Evolutionary conservation across 495 filamentous ascomycete species (phyloP).

Genomic region (Xylaria grammica): DNA sequence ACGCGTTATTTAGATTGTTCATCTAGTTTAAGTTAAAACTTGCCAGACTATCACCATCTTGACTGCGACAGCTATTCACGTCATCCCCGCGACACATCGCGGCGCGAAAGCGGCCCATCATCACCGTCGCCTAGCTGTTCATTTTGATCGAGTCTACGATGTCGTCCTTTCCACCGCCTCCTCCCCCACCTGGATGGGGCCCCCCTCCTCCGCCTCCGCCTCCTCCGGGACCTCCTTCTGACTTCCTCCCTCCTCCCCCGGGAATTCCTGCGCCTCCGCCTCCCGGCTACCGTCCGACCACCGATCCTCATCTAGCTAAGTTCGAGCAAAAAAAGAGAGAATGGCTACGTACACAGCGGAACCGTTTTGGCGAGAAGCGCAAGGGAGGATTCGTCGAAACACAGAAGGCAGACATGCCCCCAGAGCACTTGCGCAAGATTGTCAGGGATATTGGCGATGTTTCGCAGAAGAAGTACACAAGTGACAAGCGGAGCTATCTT

Average conservation of each 20-base stretch:
- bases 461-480: constrained; percentile 98
- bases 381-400: constrained; percentile 97
- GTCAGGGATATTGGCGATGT: constrained; percentile 99
- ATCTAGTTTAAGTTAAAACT: neutral
- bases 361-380: constrained; percentile 94
- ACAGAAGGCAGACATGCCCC: constrained; percentile 98
- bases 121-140: constrained; percentile 30
- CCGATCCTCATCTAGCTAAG: constrained; percentile 88
- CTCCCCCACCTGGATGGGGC: constrained; percentile 62
- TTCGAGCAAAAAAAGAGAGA: constrained; percentile 98
- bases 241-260: constrained; percentile 68
- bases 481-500: constrained; percentile 97
- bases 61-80: constrained; percentile 27
- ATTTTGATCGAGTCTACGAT: constrained; percentile 55
- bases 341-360: constrained; percentile 92
- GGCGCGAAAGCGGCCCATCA: constrained; percentile 39
- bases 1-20: constrained; percentile 12
- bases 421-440: constrained; percentile 97
- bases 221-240: constrained; percentile 76
- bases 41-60: neutral
- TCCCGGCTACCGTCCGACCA: constrained; percentile 83
- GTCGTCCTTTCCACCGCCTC: constrained; percentile 72
- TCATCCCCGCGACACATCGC: constrained; percentile 36
- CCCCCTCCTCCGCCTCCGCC: constrained; percentile 71
- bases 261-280: constrained; percentile 79